Conservation (phyloP, 2,329 filamentous ascomycete species). For the Fusarium phyllophilum region DNA sequence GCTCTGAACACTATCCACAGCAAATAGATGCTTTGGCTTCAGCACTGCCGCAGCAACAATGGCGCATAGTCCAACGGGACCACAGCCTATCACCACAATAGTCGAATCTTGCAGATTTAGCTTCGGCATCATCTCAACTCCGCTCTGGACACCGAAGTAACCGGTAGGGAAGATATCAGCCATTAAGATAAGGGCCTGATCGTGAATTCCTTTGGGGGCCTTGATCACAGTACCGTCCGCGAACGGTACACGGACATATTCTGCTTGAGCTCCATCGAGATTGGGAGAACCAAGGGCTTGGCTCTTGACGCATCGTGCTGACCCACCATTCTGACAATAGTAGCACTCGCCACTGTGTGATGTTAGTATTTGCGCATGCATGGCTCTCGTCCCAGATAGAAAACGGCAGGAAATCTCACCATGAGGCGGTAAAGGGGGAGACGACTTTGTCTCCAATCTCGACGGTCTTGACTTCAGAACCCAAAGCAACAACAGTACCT, state of each 20-base stretch:
- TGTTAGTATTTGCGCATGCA: background rate
- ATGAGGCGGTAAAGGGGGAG: slow-evolving; percentile 85
- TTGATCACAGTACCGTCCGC: slow-evolving; percentile 83
- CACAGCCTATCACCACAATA: slow-evolving; percentile 85
- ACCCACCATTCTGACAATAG: slow-evolving; percentile 81
- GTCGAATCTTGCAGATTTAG: slow-evolving; percentile 60
- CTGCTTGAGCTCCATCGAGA: slow-evolving; percentile 83
- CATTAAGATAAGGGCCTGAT: slow-evolving; percentile 84
- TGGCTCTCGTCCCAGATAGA: too few relatives aligned
- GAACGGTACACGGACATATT: slow-evolving; percentile 82
- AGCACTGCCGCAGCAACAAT: slow-evolving; percentile 78
- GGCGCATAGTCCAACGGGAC: slow-evolving; percentile 86
- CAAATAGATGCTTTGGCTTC: slow-evolving; percentile 79
- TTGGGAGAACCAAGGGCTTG: slow-evolving; percentile 74
- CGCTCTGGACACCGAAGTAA: slow-evolving; percentile 84
- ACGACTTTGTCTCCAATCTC: slow-evolving; percentile 82
- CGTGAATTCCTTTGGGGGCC: slow-evolving; percentile 71
- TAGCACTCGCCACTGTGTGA: slow-evolving; percentile 70
- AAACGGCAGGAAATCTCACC: slow-evolving; percentile 57
- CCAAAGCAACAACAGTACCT: slow-evolving; percentile 75
- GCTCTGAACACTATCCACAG: slow-evolving; percentile 80
- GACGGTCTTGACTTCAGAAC: slow-evolving; percentile 73
- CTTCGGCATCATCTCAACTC: slow-evolving; percentile 68
- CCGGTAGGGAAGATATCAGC: slow-evolving; percentile 92
- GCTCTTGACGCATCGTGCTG: slow-evolving; percentile 78